phyloP scores from a whole-genome alignment of 73 alveolate genomes.

The Symbiodinium natans region DNA sequence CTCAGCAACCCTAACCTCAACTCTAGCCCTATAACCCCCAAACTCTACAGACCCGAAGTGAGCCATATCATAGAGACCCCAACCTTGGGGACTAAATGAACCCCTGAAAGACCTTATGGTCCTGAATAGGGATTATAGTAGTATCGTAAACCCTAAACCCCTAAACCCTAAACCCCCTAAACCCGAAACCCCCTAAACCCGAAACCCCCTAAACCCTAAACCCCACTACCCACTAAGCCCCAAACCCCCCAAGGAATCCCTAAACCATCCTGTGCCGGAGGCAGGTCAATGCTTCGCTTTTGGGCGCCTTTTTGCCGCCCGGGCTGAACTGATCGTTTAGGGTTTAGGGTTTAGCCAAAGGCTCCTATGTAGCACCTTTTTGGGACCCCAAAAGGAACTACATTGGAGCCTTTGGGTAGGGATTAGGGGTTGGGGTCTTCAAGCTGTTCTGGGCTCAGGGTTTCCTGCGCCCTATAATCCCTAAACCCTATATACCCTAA shows the following conservation, averaged over 20 bases:
- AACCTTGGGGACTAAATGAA: no score
- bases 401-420: neutral
- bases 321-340: neutral
- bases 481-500: no score
- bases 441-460: no score
- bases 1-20: no score
- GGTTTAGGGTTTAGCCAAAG: neutral
- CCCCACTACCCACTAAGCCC: neutral
- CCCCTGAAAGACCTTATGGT: no score
- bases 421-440: neutral
- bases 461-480: no score
- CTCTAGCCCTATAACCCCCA: no score
- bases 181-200: neutral
- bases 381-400: no score
- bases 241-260: neutral
- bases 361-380: neutral
- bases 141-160: neutral
- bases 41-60: no score
- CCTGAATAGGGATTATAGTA: no score
- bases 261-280: neutral
- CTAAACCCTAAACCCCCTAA: neutral
- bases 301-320: slow-evolving; percentile 45
- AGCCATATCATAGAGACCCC: no score
- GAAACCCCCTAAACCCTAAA: no score
- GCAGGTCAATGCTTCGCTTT: slow-evolving; percentile 47